These are phyloP conservation scores for Rhizopogon rudus DNA, from an alignment of 768 basidiomycete genomes.

Conservation along the genomic window DNA sequence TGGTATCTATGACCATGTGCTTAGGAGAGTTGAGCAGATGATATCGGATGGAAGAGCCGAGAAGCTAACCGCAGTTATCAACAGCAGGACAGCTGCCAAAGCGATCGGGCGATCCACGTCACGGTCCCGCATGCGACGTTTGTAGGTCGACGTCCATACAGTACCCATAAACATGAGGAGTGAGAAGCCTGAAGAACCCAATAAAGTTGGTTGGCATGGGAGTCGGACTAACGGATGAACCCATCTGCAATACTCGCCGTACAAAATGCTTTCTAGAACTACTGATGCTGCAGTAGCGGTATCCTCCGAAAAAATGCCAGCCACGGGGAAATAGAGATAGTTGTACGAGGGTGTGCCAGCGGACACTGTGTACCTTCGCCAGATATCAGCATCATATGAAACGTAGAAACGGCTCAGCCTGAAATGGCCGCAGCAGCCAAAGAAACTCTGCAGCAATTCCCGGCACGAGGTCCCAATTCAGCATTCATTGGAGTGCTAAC, in stretches of 20 bases:
- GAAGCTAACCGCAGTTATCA: not conserved
- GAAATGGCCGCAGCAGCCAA: no score
- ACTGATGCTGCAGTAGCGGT: not conserved
- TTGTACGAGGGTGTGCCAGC: no score
- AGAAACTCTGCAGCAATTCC: no score
- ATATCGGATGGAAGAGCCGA: not conserved
- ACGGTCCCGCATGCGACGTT: not conserved
- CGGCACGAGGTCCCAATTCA: no score
- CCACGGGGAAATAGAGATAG: no score
- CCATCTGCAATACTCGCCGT: not conserved
- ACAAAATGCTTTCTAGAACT: not conserved
- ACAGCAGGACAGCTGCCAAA: not conserved
- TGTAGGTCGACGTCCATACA: not conserved
- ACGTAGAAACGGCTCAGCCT: no score
- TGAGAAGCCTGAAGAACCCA: not conserved
- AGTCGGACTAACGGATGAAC: not conserved
- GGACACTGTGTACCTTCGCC: no score
- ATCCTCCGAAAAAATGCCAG: not conserved
- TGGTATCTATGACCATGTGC: constrained; percentile 11
- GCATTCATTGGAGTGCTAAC: no score
- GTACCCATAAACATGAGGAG: not conserved
- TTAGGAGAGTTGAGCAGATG: not conserved
- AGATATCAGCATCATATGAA: no score
- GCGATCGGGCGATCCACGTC: not conserved
- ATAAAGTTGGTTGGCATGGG: not conserved